phyloP scores from a whole-genome alignment of 176 grass and related monocot genomes.

The Pontederia crassipes region DNA sequence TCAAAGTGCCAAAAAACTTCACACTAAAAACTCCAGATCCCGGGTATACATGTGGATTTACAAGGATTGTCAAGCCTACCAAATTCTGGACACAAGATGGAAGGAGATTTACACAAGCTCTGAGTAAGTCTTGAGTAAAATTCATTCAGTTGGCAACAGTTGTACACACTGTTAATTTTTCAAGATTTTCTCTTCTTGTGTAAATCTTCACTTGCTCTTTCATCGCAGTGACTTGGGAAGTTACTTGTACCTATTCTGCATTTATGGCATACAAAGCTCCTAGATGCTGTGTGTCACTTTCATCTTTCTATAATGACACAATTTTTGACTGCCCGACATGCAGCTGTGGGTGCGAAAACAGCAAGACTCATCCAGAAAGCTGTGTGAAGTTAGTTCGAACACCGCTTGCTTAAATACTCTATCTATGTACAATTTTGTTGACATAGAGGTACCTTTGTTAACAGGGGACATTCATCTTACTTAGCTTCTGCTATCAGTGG shows the following conservation, averaged over 20 bases:
- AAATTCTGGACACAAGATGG: constrained; percentile 46
- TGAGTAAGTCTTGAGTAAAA: constrained; percentile 38
- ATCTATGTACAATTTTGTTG: too few species aligned
- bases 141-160: neutral
- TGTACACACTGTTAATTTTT: neutral
- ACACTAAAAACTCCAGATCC: constrained; percentile 53
- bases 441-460: too few species aligned
- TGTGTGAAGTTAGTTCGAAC: neutral
- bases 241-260: constrained; percentile 80
- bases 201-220: neutral
- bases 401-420: too few species aligned
- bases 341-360: constrained; percentile 59
- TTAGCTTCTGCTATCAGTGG: too few species aligned
- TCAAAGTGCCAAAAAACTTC: constrained; percentile 81
- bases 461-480: too few species aligned
- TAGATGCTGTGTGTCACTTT: constrained; percentile 80
- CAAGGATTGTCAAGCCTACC: constrained; percentile 57
- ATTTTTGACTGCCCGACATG: constrained; percentile 67
- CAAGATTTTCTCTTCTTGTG: neutral
- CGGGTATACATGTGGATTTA: constrained; percentile 75
- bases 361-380: constrained; percentile 64
- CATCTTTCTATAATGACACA: constrained; percentile 89
- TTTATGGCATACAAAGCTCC: constrained; percentile 61
- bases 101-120: constrained; percentile 71
- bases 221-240: constrained; percentile 71